Conservation (phyloP, 495 filamentous ascomycete species). For the Cairneyella variabilis region DNA sequence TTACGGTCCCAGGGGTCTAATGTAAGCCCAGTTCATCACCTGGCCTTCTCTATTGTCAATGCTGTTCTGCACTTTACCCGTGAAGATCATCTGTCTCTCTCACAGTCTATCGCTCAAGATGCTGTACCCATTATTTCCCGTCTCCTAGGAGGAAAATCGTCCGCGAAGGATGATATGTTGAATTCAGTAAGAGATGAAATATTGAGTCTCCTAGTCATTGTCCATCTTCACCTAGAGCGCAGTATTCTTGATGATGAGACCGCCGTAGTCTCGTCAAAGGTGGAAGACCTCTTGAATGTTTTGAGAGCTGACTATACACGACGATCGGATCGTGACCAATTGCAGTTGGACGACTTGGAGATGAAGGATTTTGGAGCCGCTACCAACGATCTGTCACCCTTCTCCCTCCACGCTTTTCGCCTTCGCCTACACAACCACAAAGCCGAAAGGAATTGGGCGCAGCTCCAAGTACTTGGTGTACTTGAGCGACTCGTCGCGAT, state of each 20-base stretch:
- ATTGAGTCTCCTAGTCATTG: slow-evolving; percentile 64
- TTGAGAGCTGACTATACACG: slow-evolving; percentile 70
- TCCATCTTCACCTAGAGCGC: slow-evolving; percentile 54
- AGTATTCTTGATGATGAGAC: slow-evolving; percentile 31
- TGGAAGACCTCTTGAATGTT: slow-evolving; percentile 56
- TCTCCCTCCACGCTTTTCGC: slow-evolving; percentile 35
- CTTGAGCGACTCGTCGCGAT: slow-evolving; percentile 39
- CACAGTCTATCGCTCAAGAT: slow-evolving; percentile 49
- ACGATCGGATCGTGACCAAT: slow-evolving; percentile 64
- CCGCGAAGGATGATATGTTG: slow-evolving; percentile 67
- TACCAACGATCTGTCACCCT: slow-evolving; percentile 34
- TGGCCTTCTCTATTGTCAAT: slow-evolving; percentile 74
- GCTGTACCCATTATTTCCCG: slow-evolving; percentile 67
- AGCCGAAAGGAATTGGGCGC: slow-evolving; percentile 51
- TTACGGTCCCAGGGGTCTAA: slow-evolving; percentile 50
- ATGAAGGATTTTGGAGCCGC: slow-evolving; percentile 43
- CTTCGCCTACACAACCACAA: slow-evolving; percentile 38
- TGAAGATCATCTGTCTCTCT: slow-evolving; percentile 62
- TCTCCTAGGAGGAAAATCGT: slow-evolving; percentile 68
- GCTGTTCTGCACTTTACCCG: slow-evolving; percentile 58
- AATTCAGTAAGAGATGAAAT: slow-evolving; percentile 54
- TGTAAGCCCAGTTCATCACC: slow-evolving; percentile 59
- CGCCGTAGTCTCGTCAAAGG: slow-evolving; percentile 15
- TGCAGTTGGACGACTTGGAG: slow-evolving; percentile 70
- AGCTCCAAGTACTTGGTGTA: slow-evolving; percentile 45